Percentiles rank a stretch among this genome's conserved stretches.
Conservation (phyloP, 345 rosid species). For the Nephelium lappaceum region DNA sequence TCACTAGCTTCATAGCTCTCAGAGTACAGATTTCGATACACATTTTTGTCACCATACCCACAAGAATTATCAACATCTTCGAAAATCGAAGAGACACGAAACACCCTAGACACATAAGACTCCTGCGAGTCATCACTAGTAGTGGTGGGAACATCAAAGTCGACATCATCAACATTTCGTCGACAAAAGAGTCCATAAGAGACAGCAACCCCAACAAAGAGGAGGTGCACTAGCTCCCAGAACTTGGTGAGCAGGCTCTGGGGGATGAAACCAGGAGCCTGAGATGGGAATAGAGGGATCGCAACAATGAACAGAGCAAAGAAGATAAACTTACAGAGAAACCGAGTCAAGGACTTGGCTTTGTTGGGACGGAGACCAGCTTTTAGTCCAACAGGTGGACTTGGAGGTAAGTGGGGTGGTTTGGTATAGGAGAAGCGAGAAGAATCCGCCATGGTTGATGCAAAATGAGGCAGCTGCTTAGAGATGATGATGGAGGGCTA, state of each 20-base stretch:
- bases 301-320: constrained; percentile 60
- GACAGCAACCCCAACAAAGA: constrained; percentile 80
- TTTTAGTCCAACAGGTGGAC: constrained; percentile 2
- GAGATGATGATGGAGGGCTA: constrained; percentile 13
- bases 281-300: constrained; percentile 75
- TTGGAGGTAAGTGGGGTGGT: constrained; percentile 34
- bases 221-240: constrained; percentile 75
- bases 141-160: constrained; percentile 25
- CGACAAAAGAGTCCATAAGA: constrained; percentile 85
- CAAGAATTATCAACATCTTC: constrained; percentile 50
- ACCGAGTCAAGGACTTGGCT: constrained; percentile 28
- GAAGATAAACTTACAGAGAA: constrained; percentile 57
- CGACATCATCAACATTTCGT: constrained; percentile 49
- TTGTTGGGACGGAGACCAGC: not conserved
- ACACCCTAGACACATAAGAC: constrained; percentile 51
- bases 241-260: constrained; percentile 53
- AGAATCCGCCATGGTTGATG: constrained; percentile 57
- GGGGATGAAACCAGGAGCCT: constrained; percentile 68
- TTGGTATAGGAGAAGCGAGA: constrained; percentile 26
- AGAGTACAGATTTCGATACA: constrained; percentile 17
- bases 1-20: constrained; percentile 14
- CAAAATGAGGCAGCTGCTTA: not conserved
- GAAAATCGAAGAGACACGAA: constrained; percentile 57
- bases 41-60: constrained; percentile 41
- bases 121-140: constrained; percentile 38